phyloP scores from a whole-genome alignment of 2,329 filamentous ascomycete species.

The Exophiala dermatitidis region DNA sequence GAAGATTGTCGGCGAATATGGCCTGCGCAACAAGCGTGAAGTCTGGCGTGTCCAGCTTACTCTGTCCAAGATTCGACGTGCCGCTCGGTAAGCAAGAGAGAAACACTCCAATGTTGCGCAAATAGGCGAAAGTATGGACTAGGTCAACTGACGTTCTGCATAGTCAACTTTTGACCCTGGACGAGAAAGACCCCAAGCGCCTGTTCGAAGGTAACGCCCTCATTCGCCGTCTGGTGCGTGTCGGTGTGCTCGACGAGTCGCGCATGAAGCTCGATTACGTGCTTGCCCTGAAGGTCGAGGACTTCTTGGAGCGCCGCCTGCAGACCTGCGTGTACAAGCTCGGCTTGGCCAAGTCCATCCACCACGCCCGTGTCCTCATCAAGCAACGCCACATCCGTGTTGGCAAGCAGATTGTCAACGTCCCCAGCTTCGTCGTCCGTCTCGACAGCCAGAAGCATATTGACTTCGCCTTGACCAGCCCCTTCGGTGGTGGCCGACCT shows the following conservation, averaged over 20 bases:
- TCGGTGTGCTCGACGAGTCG: conserved; percentile 99
- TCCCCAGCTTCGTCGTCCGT: conserved; percentile 98
- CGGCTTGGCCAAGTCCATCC: conserved; percentile 98
- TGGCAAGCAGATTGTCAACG: conserved; percentile 99
- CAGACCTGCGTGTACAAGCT: conserved; percentile 99
- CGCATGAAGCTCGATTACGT: conserved; percentile 99
- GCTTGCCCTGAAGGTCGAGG: conserved; percentile 96
- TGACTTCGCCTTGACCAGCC: conserved; percentile 95
- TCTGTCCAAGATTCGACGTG: conserved; percentile 99
- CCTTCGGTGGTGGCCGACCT: conserved; percentile 93
- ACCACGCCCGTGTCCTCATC: conserved; percentile 99
- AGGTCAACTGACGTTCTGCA: conserved; percentile 15
- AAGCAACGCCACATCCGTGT: conserved; percentile 99
- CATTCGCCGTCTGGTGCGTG: conserved; percentile 98
- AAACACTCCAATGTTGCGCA: neutral
- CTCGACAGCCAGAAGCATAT: conserved; percentile 99
- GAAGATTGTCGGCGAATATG: conserved; percentile 99
- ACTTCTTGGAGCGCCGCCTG: conserved; percentile 99
- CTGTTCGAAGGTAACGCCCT: conserved; percentile 99
- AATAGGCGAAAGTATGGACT: neutral
- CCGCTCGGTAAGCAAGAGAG: conserved; percentile 71
- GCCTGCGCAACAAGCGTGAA: conserved; percentile 99
- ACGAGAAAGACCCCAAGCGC: conserved; percentile 99
- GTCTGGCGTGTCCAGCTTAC: conserved; percentile 99
- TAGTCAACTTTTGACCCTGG: conserved; percentile 98